Conservation (phyloP, 208 protist genomes). For the Trypanosoma mega region DNA sequence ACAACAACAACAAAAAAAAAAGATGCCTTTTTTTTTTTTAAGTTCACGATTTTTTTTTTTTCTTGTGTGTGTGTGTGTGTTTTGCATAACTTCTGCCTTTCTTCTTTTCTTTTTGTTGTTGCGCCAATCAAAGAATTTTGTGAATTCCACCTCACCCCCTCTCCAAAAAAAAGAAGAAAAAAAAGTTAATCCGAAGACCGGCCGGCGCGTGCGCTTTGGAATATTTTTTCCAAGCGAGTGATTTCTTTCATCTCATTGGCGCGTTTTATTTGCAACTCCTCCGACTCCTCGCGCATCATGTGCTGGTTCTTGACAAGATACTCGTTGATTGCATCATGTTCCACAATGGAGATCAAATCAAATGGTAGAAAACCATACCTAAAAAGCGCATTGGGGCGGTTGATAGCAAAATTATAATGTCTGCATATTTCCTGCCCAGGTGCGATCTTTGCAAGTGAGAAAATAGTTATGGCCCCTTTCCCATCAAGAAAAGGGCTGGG, state of each 20-base stretch:
- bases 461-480: constrained; percentile 70
- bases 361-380: constrained; percentile 91
- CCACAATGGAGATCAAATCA: constrained; percentile 87
- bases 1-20: too few species aligned
- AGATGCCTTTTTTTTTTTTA: too few species aligned
- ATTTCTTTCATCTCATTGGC: constrained; percentile 52
- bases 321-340: constrained; percentile 79
- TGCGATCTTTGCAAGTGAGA: constrained; percentile 55
- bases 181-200: neutral
- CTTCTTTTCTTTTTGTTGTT: too few species aligned
- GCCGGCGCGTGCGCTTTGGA: constrained; percentile 42
- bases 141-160: too few species aligned
- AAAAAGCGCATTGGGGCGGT: constrained; percentile 75
- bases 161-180: too few species aligned
- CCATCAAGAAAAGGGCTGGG: constrained; percentile 52
- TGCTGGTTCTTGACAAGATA: constrained; percentile 53
- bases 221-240: constrained; percentile 64
- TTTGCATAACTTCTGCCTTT: too few species aligned
- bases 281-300: constrained; percentile 57
- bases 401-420: constrained; percentile 92
- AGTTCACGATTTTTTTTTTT: too few species aligned
- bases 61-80: too few species aligned
- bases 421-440: constrained; percentile 86
- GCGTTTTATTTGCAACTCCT: constrained; percentile 41
- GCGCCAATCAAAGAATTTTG: too few species aligned